Base-by-base conservation (phyloP, 2,329 filamentous ascomycete genomes). In the Ceratocystiopsis sp. region DNA sequence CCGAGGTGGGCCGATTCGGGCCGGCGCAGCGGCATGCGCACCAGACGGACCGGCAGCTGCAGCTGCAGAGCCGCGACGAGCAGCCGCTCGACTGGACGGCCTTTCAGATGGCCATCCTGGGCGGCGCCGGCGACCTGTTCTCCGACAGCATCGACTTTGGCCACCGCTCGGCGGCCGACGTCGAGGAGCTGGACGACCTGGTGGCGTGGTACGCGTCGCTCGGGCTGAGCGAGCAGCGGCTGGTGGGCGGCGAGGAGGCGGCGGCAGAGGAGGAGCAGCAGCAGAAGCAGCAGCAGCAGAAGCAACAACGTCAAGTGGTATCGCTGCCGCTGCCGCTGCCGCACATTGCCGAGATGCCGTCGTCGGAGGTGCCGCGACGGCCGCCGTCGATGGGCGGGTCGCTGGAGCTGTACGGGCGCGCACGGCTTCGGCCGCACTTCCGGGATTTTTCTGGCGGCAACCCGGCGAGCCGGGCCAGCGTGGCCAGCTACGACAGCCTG, bases 101-200 rank as follows among this genome's bases (percentile, higher is more conserved):
- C 4, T 78, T 77, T 53, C 74, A 79, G 56, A 75, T 77, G 66
- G 73, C 75, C 15, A 75, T 78, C 41, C 58, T 71, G 0, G 73
- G 73, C 37, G 71, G 69, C 6, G 68, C 69, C 2, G 69, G 68
- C 29, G 70, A 73, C 49, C 61, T 70, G 38, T 60, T 64, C 42
- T 58, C 59, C 16, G 69, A 68, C 41, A 57, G 59, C 16, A 58
- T 61, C 40, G 62, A 65, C 50, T 61, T 58, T 38, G 56, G 61
- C 13, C 59, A 56, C 7, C 56, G 48, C 9, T 51, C 51, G 3
- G 51, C 49, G 3, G 53, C 45, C 11, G 61, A 68, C 37, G 61
- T 62, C 6, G 68, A 70, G 43, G 68, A 72, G 44, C 53, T 58
- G 4, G 64, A 66, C 35, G 68, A 72, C 9, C 53, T 75, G 18